Evolutionary conservation across 768 basidiomycete genomes (phyloP).

Genomic region (Suillus clintonianus): DNA sequence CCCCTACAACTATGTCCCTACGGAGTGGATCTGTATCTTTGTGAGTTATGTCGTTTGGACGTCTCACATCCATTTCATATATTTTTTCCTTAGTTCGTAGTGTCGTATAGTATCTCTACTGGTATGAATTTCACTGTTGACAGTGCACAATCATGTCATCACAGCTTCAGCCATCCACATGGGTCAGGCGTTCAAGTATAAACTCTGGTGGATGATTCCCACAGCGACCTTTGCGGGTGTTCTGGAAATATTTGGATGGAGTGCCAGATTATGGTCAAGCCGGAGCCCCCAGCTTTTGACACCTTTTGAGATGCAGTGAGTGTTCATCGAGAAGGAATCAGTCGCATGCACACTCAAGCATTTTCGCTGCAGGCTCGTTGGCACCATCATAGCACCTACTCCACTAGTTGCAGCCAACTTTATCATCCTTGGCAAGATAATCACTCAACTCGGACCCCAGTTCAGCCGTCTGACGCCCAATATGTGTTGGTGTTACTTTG

Average conservation of each 20-base stretch:
- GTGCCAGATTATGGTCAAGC: constrained; percentile 53
- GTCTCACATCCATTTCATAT: neutral
- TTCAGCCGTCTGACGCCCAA: constrained; percentile 50
- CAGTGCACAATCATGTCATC: neutral
- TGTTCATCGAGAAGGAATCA: neutral
- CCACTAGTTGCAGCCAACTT: constrained; percentile 60
- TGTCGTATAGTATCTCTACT: constrained; percentile 42
- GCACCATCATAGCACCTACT: constrained; percentile 55
- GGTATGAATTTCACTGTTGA: constrained; percentile 25
- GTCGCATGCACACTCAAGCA: neutral
- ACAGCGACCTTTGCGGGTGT: constrained; percentile 50
- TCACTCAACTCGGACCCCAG: constrained; percentile 41
- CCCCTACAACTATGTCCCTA: constrained; percentile 43
- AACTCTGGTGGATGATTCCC: constrained; percentile 54
- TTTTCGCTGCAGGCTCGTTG: constrained; percentile 23
- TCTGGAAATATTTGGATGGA: constrained; percentile 58
- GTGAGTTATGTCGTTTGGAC: constrained; percentile 3
- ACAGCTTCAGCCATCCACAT: constrained; percentile 45
- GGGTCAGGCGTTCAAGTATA: constrained; percentile 43
- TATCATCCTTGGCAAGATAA: constrained; percentile 50
- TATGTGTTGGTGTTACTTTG: constrained; percentile 22
- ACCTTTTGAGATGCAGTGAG: constrained; percentile 49
- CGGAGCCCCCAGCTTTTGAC: constrained; percentile 13
- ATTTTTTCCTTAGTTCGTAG: constrained; percentile 29
- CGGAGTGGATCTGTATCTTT: constrained; percentile 35